Percentiles rank a stretch among this genome's conserved stretches.
phyloP scores from a whole-genome alignment of 805 yeast genomes.

The Starmerella stigmatis region DNA sequence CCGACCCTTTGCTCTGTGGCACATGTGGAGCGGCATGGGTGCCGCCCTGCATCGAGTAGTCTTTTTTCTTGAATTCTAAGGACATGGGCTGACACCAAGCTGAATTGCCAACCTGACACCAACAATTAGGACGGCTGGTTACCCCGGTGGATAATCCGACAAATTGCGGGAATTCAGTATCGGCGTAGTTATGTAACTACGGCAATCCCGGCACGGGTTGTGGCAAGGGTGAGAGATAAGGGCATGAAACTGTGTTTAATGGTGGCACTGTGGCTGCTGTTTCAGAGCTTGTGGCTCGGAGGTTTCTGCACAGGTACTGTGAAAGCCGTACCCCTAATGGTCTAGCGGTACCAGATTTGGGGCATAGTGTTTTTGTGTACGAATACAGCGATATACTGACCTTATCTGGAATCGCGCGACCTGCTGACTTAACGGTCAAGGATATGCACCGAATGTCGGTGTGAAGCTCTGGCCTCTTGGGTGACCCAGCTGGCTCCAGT shows the following conservation, averaged over 20 bases:
- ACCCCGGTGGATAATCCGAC: neutral
- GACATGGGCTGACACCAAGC: constrained; percentile 8
- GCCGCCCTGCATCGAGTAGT: constrained; percentile 8
- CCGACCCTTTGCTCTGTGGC: constrained; percentile 16
- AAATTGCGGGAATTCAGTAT: neutral
- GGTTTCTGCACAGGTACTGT: too few species aligned
- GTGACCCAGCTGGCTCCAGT: too few species aligned
- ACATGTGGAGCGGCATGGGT: constrained; percentile 3
- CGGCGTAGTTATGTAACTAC: constrained; percentile 4
- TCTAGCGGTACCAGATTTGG: too few species aligned
- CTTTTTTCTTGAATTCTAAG: constrained; percentile 19
- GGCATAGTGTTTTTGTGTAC: too few species aligned
- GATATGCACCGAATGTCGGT: neutral
- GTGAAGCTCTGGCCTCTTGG: too few species aligned
- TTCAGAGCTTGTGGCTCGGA: neutral
- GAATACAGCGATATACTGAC: too few species aligned
- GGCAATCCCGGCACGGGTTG: constrained; percentile 2
- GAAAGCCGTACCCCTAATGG: too few species aligned
- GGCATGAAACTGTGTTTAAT: neutral
- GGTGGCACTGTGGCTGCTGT: neutral
- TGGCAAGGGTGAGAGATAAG: constrained; percentile 6
- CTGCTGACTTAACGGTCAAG: neutral
- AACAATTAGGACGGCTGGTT: neutral
- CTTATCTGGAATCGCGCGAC: constrained; percentile 3
- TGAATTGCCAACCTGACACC: neutral